These are phyloP conservation scores for Tolypocladium cylindrosporum DNA, from an alignment of 2,329 filamentous ascomycete genomes.

Conservation along the genomic window DNA sequence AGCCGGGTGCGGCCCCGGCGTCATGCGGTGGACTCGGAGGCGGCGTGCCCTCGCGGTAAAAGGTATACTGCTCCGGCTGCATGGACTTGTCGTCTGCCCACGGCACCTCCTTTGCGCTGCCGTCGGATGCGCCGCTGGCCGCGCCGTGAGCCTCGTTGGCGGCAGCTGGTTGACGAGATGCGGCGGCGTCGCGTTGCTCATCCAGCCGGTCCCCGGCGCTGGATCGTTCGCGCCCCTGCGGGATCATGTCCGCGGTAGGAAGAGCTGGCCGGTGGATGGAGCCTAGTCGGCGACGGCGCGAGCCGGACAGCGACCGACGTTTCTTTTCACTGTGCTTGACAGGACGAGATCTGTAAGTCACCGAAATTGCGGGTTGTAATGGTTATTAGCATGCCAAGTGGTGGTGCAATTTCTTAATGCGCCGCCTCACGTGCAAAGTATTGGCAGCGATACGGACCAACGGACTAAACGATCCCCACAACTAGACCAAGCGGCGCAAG, in stretches of 20 bases:
- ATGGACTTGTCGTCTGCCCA: background rate
- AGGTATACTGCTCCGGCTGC: constrained; percentile 20
- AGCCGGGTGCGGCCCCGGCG: constrained; percentile 1
- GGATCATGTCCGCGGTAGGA: background rate
- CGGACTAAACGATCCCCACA: background rate
- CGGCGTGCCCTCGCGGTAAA: constrained; percentile 30
- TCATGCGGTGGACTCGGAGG: constrained; percentile 20
- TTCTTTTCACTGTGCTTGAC: background rate
- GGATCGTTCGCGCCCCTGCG: background rate
- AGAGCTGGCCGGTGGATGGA: background rate
- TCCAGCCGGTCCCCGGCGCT: background rate
- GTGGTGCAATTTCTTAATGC: background rate
- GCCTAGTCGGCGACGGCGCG: background rate
- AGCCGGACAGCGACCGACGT: background rate
- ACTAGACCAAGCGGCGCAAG: background rate
- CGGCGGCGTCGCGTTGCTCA: background rate
- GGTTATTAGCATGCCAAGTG: background rate
- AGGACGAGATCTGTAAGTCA: background rate
- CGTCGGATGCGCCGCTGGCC: background rate
- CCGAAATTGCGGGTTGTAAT: background rate
- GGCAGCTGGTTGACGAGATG: background rate
- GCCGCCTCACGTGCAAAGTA: background rate
- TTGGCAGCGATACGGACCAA: background rate
- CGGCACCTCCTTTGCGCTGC: background rate
- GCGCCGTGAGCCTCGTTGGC: background rate